phyloP scores from a whole-genome alignment of 2,329 filamentous ascomycete genomes.

The Neonectria coccinea region DNA sequence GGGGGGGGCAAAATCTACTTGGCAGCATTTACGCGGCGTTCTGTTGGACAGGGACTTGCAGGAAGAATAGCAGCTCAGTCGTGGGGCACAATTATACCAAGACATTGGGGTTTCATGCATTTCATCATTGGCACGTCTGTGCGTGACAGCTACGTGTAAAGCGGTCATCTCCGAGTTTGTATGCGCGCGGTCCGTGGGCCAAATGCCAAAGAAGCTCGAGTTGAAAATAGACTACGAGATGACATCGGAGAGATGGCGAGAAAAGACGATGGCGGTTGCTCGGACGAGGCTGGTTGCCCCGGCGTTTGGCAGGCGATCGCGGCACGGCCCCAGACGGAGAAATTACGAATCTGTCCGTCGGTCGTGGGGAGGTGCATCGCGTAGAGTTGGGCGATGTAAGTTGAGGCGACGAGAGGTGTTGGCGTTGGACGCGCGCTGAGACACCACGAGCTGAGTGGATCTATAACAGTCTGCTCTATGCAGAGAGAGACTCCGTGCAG shows the following conservation, averaged over 20 bases:
- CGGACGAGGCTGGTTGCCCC: slow-evolving; percentile 15
- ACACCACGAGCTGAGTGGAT: slow-evolving; percentile 39
- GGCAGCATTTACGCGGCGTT: slow-evolving; percentile 26
- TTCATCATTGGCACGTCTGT: slow-evolving; percentile 30
- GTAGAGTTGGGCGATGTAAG: not conserved
- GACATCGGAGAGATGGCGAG: slow-evolving; percentile 10
- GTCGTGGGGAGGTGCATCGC: not conserved
- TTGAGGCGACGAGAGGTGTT: not conserved
- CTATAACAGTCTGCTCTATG: not conserved
- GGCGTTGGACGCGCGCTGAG: slow-evolving; percentile 23
- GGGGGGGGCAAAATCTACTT: slow-evolving; percentile 23
- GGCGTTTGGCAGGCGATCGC: slow-evolving; percentile 18
- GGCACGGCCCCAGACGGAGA: slow-evolving; percentile 12
- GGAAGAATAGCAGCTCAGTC: slow-evolving; percentile 27
- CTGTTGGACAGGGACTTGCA: slow-evolving; percentile 18
- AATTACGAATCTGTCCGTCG: not conserved
- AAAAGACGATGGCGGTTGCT: slow-evolving; percentile 7
- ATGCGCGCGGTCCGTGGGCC: slow-evolving; percentile 27
- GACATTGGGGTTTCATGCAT: slow-evolving; percentile 38
- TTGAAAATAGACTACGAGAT: slow-evolving; percentile 12
- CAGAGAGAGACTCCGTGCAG: slow-evolving; percentile 2
- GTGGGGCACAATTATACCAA: slow-evolving; percentile 41
- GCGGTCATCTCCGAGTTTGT: slow-evolving; percentile 35
- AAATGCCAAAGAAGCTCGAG: slow-evolving; percentile 3
- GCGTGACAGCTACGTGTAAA: slow-evolving; percentile 30